These are phyloP conservation scores for Rhizophlyctis rosea DNA, from an alignment of 192 early-diverging fungal species.

Conservation along the genomic window DNA sequence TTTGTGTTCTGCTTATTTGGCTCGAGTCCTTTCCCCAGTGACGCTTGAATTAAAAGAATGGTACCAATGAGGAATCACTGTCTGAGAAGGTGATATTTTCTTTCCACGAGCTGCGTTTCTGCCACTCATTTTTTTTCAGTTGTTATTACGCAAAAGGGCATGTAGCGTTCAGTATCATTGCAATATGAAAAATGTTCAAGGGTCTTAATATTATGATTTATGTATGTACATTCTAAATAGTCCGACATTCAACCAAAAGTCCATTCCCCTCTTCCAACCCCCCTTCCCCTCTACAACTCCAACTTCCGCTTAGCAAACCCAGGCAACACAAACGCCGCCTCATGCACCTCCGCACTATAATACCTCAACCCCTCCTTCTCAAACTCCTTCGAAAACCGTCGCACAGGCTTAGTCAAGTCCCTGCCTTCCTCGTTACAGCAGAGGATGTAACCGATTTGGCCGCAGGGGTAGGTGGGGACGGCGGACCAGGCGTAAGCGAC, in stretches of 20 bases:
- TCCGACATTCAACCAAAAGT: not conserved
- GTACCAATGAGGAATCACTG: not conserved
- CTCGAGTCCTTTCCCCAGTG: no score
- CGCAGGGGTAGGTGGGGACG: constrained; percentile 97
- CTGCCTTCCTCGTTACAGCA: constrained; percentile 80
- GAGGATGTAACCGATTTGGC: constrained; percentile 94
- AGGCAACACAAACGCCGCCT: constrained; percentile 87
- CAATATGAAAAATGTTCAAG: not conserved
- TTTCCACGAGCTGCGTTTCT: no score
- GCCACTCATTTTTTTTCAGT: no score
- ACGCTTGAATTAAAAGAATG: not conserved
- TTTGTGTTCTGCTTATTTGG: not conserved
- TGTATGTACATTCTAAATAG: not conserved
- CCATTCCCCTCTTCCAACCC: not conserved
- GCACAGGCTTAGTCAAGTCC: constrained; percentile 74
- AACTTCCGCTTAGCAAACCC: constrained; percentile 78
- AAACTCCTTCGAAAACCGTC: constrained; percentile 71
- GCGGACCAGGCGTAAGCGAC: constrained; percentile 93
- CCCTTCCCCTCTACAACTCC: constrained; percentile 26
- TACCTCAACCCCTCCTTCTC: constrained; percentile 83
- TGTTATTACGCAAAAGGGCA: not conserved
- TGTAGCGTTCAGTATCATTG: not conserved
- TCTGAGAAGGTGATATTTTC: no score
- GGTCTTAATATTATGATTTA: not conserved
- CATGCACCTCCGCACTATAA: constrained; percentile 93